Evolutionary conservation across 2,329 filamentous ascomycete species (phyloP).

Genomic region (Tolypocladium cylindrosporum): DNA sequence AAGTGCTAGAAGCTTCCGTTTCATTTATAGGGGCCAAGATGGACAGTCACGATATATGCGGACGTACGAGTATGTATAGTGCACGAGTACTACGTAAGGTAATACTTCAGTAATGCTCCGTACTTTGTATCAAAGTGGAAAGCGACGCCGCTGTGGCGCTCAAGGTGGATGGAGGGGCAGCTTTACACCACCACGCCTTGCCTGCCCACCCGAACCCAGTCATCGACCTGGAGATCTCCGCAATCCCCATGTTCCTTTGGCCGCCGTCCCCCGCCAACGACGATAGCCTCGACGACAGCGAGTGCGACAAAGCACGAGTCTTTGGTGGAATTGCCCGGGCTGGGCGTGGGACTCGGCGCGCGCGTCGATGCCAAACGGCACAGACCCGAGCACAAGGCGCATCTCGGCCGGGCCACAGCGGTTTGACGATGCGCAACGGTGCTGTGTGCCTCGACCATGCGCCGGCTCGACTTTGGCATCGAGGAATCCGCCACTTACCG

Average conservation of each 20-base stretch:
- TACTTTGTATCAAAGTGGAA: background rate
- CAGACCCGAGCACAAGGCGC: background rate
- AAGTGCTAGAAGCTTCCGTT: too few relatives aligned
- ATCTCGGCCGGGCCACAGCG: background rate
- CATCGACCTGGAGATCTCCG: background rate
- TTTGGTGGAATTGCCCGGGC: too few relatives aligned
- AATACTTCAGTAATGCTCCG: too few relatives aligned
- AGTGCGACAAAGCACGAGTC: background rate
- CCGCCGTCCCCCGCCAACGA: background rate
- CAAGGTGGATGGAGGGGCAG: background rate
- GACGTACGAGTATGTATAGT: too few relatives aligned
- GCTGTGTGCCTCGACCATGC: background rate
- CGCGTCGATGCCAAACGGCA: background rate
- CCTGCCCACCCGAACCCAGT: background rate
- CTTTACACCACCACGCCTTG: background rate
- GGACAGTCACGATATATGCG: background rate
- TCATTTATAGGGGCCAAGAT: too few relatives aligned
- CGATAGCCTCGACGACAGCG: background rate
- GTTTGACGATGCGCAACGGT: background rate
- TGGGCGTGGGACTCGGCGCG: background rate
- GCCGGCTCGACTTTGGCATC: background rate
- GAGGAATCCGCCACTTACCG: too few relatives aligned
- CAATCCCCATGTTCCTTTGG: background rate
- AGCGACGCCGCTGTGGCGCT: background rate
- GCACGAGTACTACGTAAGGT: too few relatives aligned